A percentile compares a stretch with the other conserved stretches of the same genome.
phyloP scores from a whole-genome alignment of 2,329 filamentous ascomycete species.

The Corniculantispora saksenae region DNA sequence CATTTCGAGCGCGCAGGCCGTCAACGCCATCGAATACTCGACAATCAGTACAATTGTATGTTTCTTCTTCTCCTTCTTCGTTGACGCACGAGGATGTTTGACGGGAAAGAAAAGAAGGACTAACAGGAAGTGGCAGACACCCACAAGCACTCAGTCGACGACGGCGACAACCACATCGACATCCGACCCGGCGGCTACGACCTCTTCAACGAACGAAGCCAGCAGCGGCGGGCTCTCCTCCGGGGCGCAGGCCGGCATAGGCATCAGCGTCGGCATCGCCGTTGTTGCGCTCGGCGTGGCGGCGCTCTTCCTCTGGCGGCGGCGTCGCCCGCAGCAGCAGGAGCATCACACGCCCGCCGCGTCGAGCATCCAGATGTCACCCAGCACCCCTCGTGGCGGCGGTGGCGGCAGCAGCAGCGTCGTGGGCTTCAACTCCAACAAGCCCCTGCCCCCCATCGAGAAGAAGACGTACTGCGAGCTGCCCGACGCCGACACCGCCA shows the following conservation, averaged over 20 bases:
- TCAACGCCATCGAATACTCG: conserved; percentile 36
- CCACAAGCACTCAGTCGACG: not conserved
- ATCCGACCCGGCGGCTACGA: not conserved
- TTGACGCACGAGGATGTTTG: not conserved
- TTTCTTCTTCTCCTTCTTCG: too few species aligned
- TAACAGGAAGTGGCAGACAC: not conserved
- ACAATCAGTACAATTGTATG: conserved; percentile 34
- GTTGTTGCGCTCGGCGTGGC: conserved; percentile 27
- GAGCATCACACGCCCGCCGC: too few species aligned
- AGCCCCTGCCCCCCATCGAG: not conserved
- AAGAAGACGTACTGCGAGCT: not conserved
- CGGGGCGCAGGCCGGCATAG: conserved; percentile 34
- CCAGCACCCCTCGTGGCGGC: too few species aligned
- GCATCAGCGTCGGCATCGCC: conserved; percentile 31
- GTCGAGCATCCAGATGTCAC: too few species aligned
- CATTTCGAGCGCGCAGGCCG: conserved; percentile 31
- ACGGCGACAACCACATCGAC: conserved; percentile 20
- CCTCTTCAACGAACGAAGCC: not conserved
- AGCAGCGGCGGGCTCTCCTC: conserved; percentile 27
- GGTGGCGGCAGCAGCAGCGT: not conserved
- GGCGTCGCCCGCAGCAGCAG: conserved; percentile 17
- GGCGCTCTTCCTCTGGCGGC: conserved; percentile 32
- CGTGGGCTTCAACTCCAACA: not conserved
- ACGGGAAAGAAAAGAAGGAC: not conserved
- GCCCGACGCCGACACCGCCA: not conserved